Base-by-base conservation (phyloP, 177 flowering plant genomes). In the Vitis hybrid region DNA sequence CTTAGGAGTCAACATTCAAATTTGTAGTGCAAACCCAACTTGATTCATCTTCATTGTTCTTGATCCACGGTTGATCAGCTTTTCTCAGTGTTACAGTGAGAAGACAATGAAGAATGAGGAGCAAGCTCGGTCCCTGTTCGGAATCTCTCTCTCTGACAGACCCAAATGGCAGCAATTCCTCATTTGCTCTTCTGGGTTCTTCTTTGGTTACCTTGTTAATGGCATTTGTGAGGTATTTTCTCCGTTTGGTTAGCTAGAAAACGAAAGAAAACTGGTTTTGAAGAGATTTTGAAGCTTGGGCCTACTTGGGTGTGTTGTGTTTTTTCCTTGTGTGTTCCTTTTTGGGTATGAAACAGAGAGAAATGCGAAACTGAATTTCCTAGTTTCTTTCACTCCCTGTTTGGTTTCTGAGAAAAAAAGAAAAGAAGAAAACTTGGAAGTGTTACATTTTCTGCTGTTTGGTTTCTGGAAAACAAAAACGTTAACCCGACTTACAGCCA, bases 151-250 rank as follows among this genome's bases (percentile, higher is more conserved):
- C 18, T 18, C 18, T 18, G 18, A 18, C 18, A 18, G 18, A 18
- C 18, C 18, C 18, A 18, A 18, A 18, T 18, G 18, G 18, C 18
- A 18, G 18, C 18, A 18, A 18, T 18, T 18, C 18, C 18, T 18
- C 18, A 18, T 18, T 18, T 18, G 18, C 18, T 18, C 18, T 18
- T 18, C 18, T 18, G 18, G 18, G 18, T 18, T 18, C 18, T 18
- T 18, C 18, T 18, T 18, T 18, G 18, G 18, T 18, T 18, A 18
- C 18, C 18, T 18, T 18, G 18, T 18, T 18, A 18, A 90, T 84
- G 76, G 72, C 74, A 56, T 94, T 72, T 94, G 98, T 62, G 98
- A 94, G 98, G 98, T 92, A 30, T 48, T 18, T 24, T 71, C 1
- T 32, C 35, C 1, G 35, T 32, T 32, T 32, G 35, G 35, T 32